Percentiles rank a stretch among this genome's conserved stretches.
These are phyloP conservation scores for Cercospora brassicicola DNA, from an alignment of 2,329 filamentous ascomycete species.

Conservation along the genomic window DNA sequence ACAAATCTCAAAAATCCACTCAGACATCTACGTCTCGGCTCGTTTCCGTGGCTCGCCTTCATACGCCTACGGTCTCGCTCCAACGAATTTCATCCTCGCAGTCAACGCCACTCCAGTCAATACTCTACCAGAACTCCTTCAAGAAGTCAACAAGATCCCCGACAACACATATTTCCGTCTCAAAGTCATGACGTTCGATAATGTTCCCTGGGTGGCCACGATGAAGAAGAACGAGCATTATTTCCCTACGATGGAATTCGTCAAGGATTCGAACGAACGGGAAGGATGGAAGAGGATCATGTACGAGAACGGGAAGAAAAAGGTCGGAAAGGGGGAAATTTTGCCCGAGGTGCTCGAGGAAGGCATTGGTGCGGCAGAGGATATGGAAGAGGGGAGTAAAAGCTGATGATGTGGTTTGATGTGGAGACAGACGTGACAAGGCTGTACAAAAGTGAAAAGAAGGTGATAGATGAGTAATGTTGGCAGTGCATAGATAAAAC, in stretches of 20 bases:
- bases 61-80: slow-evolving; percentile 87
- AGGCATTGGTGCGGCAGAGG: slow-evolving; percentile 14
- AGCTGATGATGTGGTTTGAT: not conserved
- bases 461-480: not conserved
- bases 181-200: slow-evolving; percentile 97
- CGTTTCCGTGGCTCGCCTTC: slow-evolving; percentile 78
- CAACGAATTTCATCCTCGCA: slow-evolving; percentile 96
- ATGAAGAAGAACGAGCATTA: slow-evolving; percentile 99
- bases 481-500: not conserved
- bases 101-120: slow-evolving; percentile 87
- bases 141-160: slow-evolving; percentile 79
- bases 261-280: slow-evolving; percentile 55
- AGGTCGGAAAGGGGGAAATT: slow-evolving; percentile 38
- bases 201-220: slow-evolving; percentile 97
- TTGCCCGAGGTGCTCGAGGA: slow-evolving; percentile 26
- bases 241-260: slow-evolving; percentile 66
- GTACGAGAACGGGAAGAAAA: slow-evolving; percentile 51
- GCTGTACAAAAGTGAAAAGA: not conserved
- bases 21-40: slow-evolving; percentile 92
- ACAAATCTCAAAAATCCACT: slow-evolving; percentile 94
- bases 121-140: slow-evolving; percentile 76
- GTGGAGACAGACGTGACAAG: not conserved
- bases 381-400: not conserved
- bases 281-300: slow-evolving; percentile 60
- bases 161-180: slow-evolving; percentile 98